phyloP scores from a whole-genome alignment of 2,329 filamentous ascomycete species.

The Apiospora phragmitis region DNA sequence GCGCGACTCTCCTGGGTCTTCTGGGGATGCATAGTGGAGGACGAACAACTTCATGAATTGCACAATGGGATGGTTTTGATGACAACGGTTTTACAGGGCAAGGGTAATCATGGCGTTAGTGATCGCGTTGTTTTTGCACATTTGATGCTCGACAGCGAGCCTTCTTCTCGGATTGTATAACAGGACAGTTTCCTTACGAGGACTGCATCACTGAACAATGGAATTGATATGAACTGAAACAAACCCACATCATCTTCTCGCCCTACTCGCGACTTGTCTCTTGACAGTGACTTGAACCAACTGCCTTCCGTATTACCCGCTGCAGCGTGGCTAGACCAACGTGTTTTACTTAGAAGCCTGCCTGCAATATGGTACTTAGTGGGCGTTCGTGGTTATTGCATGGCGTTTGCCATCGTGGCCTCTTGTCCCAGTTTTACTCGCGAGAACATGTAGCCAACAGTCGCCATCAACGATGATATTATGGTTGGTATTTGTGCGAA shows the following conservation, averaged over 20 bases:
- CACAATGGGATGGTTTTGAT: constrained; percentile 38
- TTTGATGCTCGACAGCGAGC: constrained; percentile 11
- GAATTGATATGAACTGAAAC: constrained; percentile 34
- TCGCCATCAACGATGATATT: neutral
- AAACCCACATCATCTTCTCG: constrained; percentile 18
- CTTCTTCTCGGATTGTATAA: constrained; percentile 40
- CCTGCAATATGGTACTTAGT: neutral
- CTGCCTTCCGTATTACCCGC: no score
- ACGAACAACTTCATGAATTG: constrained; percentile 41
- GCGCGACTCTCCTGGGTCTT: constrained; percentile 24
- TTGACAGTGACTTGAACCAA: no score
- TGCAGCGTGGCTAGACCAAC: neutral
- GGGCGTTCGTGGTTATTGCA: no score
- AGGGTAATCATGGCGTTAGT: constrained; percentile 43
- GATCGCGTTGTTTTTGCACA: constrained; percentile 38
- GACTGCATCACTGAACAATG: constrained; percentile 35
- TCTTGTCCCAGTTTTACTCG: no score
- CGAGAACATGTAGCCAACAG: neutral
- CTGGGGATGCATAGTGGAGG: constrained; percentile 29
- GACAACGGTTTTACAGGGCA: constrained; percentile 41
- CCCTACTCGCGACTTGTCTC: neutral
- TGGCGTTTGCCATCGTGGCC: no score
- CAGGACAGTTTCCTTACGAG: constrained; percentile 32
- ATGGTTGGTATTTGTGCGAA: neutral
- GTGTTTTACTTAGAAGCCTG: no score